Conservation (phyloP, 306 rosid genomes). For the Cyclanthera cordifolia region DNA sequence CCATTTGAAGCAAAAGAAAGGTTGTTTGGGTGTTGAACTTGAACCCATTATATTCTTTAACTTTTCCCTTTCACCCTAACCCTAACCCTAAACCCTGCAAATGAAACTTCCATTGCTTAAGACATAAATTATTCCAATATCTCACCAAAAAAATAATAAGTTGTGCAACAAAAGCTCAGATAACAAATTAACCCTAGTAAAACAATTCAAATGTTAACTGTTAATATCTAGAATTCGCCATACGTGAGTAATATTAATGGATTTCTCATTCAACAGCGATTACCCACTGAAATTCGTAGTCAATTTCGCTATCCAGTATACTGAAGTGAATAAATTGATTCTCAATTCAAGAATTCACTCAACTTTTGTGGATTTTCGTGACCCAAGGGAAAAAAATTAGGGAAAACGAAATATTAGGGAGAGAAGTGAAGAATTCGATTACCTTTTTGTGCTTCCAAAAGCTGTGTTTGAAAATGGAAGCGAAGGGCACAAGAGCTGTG, state of each 20-base stretch:
- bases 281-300: background rate
- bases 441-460: background rate
- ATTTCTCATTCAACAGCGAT: background rate
- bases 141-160: background rate
- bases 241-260: background rate
- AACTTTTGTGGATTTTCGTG: background rate
- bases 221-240: background rate
- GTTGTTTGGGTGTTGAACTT: slow-evolving; percentile 24
- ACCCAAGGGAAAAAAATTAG: background rate
- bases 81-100: slow-evolving; percentile 2
- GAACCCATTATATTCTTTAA: slow-evolving; percentile 23
- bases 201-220: background rate
- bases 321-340: background rate
- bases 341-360: background rate
- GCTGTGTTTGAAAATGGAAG: background rate
- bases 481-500: background rate
- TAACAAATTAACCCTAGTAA: background rate
- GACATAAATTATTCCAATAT: background rate
- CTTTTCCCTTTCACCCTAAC: background rate
- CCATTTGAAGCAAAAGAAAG: slow-evolving; percentile 55
- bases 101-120: background rate
- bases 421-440: background rate
- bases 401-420: background rate
- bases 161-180: background rate
- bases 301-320: background rate